A percentile compares a stretch with the other conserved stretches of the same genome.
These are phyloP conservation scores for Lathyrus oleraceus DNA, from an alignment of 306 rosid species.

Conservation along the genomic window DNA sequence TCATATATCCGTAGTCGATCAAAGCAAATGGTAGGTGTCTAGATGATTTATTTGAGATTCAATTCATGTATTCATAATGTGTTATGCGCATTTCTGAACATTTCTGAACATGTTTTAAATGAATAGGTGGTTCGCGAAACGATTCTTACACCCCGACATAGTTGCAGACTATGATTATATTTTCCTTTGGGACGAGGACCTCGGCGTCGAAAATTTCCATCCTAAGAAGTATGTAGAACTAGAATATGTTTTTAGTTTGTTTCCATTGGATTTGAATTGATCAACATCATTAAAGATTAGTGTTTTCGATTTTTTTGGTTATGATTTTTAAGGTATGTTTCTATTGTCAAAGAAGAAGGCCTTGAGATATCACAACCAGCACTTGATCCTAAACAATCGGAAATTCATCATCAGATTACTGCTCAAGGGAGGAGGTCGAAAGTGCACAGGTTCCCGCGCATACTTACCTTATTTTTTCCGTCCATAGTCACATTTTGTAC, in stretches of 20 bases:
- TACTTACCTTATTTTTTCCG: background rate
- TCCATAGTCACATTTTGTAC: background rate
- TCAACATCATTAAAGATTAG: background rate
- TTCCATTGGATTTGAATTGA: background rate
- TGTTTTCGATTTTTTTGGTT: background rate
- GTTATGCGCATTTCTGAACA: background rate
- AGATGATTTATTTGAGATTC: slow-evolving; percentile 23
- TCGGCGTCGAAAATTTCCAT: slow-evolving; percentile 78
- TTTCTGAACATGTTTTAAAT: slow-evolving; percentile 32
- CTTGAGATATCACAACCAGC: slow-evolving; percentile 94
- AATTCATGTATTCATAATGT: background rate
- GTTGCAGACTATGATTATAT: slow-evolving; percentile 76
- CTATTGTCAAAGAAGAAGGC: slow-evolving; percentile 70
- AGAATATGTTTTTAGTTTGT: background rate
- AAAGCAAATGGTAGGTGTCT: slow-evolving; percentile 72
- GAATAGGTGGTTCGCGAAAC: slow-evolving; percentile 96
- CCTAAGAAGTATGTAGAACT: slow-evolving; percentile 58
- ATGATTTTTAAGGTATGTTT: slow-evolving; percentile 60
- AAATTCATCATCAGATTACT: slow-evolving; percentile 91
- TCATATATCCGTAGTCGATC: slow-evolving; percentile 67
- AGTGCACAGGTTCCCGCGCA: slow-evolving; percentile 62
- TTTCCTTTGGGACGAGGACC: slow-evolving; percentile 99
- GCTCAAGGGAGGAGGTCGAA: slow-evolving; percentile 63
- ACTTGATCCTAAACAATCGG: slow-evolving; percentile 67
- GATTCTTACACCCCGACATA: slow-evolving; percentile 94